A percentile compares a stretch with the other conserved stretches of the same genome.
These are phyloP conservation scores for Hygrophoropsis aurantiaca DNA, from an alignment of 768 basidiomycete species.

Conservation along the genomic window DNA sequence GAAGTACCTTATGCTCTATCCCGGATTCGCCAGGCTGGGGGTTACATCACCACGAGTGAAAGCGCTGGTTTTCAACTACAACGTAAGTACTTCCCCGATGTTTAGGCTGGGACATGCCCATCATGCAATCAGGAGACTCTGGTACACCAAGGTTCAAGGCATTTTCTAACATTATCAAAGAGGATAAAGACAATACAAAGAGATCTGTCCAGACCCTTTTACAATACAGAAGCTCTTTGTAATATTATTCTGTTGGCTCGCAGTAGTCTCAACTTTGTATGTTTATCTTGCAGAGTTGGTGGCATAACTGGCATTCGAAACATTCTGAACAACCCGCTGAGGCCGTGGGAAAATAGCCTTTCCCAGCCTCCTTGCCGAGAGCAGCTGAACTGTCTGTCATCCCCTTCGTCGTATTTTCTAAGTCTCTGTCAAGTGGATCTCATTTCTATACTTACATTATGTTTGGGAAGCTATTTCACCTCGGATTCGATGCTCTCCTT, in stretches of 20 bases:
- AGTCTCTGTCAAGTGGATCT: background rate
- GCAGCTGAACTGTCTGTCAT: background rate
- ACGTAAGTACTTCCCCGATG: constrained; percentile 34
- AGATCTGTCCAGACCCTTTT: constrained; percentile 34
- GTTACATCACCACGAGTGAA: constrained; percentile 77
- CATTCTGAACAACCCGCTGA: no score
- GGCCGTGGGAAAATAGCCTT: no score
- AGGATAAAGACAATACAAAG: constrained; percentile 66
- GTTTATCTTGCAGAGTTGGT: background rate
- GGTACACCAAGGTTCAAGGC: constrained; percentile 64
- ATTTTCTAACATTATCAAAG: constrained; percentile 73
- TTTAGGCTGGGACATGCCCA: constrained; percentile 13
- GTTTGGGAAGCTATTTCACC: constrained; percentile 48
- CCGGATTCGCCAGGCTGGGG: constrained; percentile 71
- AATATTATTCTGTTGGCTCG: no score
- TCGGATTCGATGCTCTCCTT: constrained; percentile 76
- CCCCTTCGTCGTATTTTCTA: no score
- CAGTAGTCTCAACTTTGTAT: constrained; percentile 3
- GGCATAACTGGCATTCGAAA: no score
- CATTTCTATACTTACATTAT: constrained; percentile 8
- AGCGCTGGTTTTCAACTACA: constrained; percentile 78
- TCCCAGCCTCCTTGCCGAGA: no score
- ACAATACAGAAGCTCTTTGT: constrained; percentile 21
- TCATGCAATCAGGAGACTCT: constrained; percentile 51
- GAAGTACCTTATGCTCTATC: constrained; percentile 78